Evolutionary conservation across 306 rosid species (phyloP), one percentile per base, ranked within the genome.

Genomic region (Gastrolobium villosum): DNA sequence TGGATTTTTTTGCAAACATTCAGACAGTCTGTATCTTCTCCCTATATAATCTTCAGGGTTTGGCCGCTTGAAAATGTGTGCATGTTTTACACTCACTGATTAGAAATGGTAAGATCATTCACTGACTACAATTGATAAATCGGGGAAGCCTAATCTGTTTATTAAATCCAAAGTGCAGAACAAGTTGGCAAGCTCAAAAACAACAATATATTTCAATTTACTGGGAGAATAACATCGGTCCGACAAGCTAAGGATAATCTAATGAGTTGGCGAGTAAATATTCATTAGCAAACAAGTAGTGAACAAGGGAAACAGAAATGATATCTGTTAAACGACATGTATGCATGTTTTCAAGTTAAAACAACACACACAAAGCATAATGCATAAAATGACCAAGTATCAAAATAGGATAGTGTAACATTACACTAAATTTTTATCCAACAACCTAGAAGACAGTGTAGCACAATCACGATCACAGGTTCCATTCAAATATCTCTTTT

Each of bases 1-100:
- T 11, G 30, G 65, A 72, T 48, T 72, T 72, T 66, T 61, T 30
- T 31, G 53, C 49, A 72, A 52, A 54, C 46, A 78, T 31, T 67
- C 81, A 39, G 36, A 76, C 20, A 41, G 40, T 44, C 46, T 13
- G 26, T 40, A 34, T 26, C 76, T 45, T 28, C 54, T 31, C 48
- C 40, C 31, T 62, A 36, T 20, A 54, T 31, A 66, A 28, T 59
- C 72, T 41, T 49, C 63, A n/a, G 37, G 30, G 39, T 59, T 50
- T 53, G 32, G 65, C 76, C 52, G 13, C 60, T 60, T 37, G 31
- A 30, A 37, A 8, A 64, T 39, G 68, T 36, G 36, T 5, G 8
- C 66, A 59, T 2, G 26, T 20, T 55, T 28, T 48, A 65, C 15
- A 65, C 14, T 65, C 72, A 40, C 30, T 15, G 44, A 80, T 6